These are phyloP conservation scores for Eucalyptus pauciflora DNA, from an alignment of 345 rosid genomes.

Conservation along the genomic window DNA sequence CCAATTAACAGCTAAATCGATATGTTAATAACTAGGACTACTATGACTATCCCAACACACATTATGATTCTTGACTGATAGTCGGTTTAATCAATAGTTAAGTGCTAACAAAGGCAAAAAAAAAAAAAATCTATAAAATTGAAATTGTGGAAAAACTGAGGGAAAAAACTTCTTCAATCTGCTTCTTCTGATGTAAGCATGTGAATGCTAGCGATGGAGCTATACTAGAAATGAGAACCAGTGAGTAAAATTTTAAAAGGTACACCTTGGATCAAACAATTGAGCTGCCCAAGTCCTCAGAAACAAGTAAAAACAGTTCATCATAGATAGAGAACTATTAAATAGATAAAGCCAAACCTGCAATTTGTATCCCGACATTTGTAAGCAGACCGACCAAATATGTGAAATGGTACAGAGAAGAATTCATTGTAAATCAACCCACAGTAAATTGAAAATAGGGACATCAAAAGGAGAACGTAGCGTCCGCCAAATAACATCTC, in stretches of 20 bases:
- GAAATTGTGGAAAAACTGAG: background rate
- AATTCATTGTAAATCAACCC: slow-evolving; percentile 98
- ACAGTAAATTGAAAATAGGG: slow-evolving; percentile 89
- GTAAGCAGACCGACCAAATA: slow-evolving; percentile 94
- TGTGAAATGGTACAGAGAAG: slow-evolving; percentile 91
- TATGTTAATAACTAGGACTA: background rate
- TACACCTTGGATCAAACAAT: background rate
- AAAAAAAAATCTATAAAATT: background rate
- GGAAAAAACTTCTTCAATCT: background rate
- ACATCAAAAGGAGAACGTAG: slow-evolving; percentile 81
- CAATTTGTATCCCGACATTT: slow-evolving; percentile 75
- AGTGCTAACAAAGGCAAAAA: background rate
- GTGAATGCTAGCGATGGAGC: background rate
- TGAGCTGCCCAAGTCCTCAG: background rate
- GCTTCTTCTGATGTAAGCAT: background rate
- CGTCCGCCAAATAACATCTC: slow-evolving; percentile 98
- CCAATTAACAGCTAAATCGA: background rate
- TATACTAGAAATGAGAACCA: background rate
- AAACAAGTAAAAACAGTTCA: background rate
- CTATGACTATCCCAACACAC: background rate
- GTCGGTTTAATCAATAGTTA: background rate
- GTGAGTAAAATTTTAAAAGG: background rate
- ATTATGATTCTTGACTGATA: background rate
- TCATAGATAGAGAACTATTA: background rate
- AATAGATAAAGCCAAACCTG: slow-evolving; percentile 31